These are phyloP conservation scores for Bisporella sp. DNA, from an alignment of 2,329 filamentous ascomycete species.

Conservation along the genomic window DNA sequence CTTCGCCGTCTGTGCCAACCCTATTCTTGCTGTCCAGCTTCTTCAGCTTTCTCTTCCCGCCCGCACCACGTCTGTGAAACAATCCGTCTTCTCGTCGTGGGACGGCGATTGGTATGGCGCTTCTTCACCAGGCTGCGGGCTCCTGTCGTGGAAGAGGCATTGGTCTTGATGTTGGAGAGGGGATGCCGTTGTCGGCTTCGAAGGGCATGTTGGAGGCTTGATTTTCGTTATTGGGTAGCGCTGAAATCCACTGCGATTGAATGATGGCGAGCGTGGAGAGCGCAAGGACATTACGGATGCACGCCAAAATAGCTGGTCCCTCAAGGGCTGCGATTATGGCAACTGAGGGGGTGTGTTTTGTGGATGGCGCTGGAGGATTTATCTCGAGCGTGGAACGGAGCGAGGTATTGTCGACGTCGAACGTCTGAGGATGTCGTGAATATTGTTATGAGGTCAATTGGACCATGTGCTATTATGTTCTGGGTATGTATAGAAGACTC, in stretches of 20 bases:
- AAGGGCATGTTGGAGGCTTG: conserved; percentile 11
- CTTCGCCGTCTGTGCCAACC: conserved; percentile 41
- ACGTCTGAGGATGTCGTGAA: no score
- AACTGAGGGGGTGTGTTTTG: no score
- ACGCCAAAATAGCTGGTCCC: neutral
- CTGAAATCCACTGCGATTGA: conserved; percentile 21
- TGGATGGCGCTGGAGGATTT: no score
- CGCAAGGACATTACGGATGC: conserved; percentile 19
- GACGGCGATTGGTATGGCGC: conserved; percentile 11
- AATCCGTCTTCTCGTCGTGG: conserved; percentile 23
- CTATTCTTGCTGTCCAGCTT: conserved; percentile 33
- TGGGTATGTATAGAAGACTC: no score
- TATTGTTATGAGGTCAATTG: no score
- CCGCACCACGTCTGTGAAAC: conserved; percentile 8
- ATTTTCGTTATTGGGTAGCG: neutral
- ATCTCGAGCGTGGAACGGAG: no score
- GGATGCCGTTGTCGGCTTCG: conserved; percentile 45
- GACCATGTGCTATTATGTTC: no score
- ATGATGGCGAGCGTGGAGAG: conserved; percentile 19
- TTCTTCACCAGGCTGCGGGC: conserved; percentile 39
- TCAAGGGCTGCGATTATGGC: no score
- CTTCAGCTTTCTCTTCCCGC: conserved; percentile 42
- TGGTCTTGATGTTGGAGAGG: conserved; percentile 48
- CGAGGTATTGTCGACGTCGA: no score
- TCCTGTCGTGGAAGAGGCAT: conserved; percentile 42